These are phyloP conservation scores for Colletotrichum orbiculare DNA, from an alignment of 2,329 filamentous ascomycete genomes.

Conservation along the genomic window DNA sequence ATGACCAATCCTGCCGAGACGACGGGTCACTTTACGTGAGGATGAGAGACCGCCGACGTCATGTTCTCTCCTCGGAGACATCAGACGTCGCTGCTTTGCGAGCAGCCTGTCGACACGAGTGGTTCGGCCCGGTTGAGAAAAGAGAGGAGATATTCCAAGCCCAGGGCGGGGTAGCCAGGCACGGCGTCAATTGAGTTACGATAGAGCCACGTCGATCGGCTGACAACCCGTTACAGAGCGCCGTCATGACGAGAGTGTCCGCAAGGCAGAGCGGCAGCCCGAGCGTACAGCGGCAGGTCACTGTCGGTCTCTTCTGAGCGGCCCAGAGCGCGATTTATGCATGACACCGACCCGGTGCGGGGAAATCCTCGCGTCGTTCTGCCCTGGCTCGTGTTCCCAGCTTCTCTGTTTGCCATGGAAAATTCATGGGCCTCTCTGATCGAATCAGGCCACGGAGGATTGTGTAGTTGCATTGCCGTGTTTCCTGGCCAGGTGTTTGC, in stretches of 20 bases:
- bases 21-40: slow-evolving; percentile 27
- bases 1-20: slow-evolving; percentile 31
- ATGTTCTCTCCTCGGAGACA: slow-evolving; percentile 19
- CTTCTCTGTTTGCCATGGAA: slow-evolving; percentile 5
- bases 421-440: slow-evolving; percentile 22
- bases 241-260: slow-evolving; percentile 23
- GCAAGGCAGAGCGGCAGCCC: slow-evolving; percentile 19
- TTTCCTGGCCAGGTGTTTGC: slow-evolving; percentile 3
- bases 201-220: slow-evolving; percentile 14
- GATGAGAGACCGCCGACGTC: slow-evolving; percentile 31
- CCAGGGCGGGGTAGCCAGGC: slow-evolving; percentile 26
- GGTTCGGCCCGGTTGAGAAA: neutral
- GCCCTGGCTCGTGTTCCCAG: neutral
- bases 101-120: neutral
- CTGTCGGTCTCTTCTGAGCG: too few species aligned
- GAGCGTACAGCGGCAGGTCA: slow-evolving; percentile 13
- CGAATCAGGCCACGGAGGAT: slow-evolving; percentile 28
- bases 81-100: neutral
- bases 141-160: slow-evolving; percentile 11
- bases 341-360: slow-evolving; percentile 19
- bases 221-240: slow-evolving; percentile 5
- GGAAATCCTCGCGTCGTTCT: slow-evolving; percentile 16
- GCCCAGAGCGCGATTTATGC: slow-evolving; percentile 31
- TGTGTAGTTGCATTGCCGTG: slow-evolving; percentile 10
- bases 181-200: slow-evolving; percentile 29